phyloP scores from a whole-genome alignment of 257 asterid genomes.

The Solanum clarkiae region DNA sequence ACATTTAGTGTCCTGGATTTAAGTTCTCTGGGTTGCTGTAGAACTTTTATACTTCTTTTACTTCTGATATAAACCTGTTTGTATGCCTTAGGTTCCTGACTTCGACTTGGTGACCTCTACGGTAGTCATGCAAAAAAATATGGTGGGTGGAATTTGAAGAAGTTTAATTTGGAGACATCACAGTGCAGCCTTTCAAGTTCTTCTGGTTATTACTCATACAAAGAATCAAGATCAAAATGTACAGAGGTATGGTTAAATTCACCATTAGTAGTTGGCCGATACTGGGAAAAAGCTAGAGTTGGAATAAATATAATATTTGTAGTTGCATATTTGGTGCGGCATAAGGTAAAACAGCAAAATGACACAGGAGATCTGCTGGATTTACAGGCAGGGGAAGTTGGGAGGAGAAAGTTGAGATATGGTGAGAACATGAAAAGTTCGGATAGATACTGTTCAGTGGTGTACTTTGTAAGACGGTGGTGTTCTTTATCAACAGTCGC shows the following conservation, averaged over 20 bases:
- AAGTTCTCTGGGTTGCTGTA: neutral
- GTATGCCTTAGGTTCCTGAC: slow-evolving; percentile 51
- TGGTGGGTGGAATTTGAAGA: slow-evolving; percentile 63
- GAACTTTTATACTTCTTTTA: neutral
- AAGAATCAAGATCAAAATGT: slow-evolving; percentile 19
- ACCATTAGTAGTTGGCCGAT: neutral
- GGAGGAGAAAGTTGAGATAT: too few species aligned
- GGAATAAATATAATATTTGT: too few species aligned
- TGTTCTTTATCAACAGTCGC: too few species aligned
- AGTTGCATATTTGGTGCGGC: too few species aligned
- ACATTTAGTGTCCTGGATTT: too few species aligned
- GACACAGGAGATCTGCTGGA: too few species aligned
- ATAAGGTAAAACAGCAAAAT: too few species aligned
- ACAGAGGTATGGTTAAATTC: slow-evolving; percentile 28
- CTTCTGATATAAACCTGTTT: neutral
- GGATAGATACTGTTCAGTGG: too few species aligned
- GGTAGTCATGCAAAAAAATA: slow-evolving; percentile 63
- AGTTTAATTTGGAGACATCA: slow-evolving; percentile 52
- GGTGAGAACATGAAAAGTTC: too few species aligned
- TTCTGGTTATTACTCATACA: slow-evolving; percentile 36
- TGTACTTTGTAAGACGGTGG: too few species aligned
- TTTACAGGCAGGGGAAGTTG: too few species aligned
- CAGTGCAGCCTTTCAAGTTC: slow-evolving; percentile 54
- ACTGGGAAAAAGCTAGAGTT: too few species aligned
- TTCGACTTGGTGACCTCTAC: slow-evolving; percentile 58